These are phyloP conservation scores for Aspergillus tanneri DNA, from an alignment of 2,329 filamentous ascomycete species.

Conservation along the genomic window DNA sequence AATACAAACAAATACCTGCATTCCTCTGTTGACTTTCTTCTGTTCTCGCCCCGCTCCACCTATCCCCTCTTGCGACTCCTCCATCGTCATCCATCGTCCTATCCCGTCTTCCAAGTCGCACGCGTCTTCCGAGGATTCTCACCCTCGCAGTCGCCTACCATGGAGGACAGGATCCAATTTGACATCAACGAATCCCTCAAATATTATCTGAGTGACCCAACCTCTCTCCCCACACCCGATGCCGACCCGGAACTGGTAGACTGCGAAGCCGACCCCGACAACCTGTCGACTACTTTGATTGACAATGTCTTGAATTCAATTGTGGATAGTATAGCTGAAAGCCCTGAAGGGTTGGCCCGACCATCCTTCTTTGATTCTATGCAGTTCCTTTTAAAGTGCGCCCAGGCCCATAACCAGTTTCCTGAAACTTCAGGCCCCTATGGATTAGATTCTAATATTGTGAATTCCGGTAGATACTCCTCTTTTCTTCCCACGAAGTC, in stretches of 20 bases:
- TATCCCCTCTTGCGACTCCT: constrained; percentile 5
- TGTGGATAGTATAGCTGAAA: constrained; percentile 87
- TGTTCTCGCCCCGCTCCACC: constrained; percentile 8
- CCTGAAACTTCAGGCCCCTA: constrained; percentile 32
- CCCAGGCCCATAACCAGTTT: constrained; percentile 52
- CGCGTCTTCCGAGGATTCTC: constrained; percentile 15
- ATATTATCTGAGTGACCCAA: constrained; percentile 91
- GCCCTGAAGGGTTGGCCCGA: constrained; percentile 80
- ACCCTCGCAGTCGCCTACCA: constrained; percentile 49
- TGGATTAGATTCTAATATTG: constrained; percentile 62
- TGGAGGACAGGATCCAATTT: constrained; percentile 70
- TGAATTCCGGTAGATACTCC: constrained; percentile 71
- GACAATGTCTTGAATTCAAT: constrained; percentile 88
- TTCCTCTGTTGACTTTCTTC: constrained; percentile 5
- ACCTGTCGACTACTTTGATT: constrained; percentile 73
- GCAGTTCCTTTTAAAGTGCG: constrained; percentile 95
- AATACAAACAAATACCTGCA: constrained; percentile 29
- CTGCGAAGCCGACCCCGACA: constrained; percentile 88
- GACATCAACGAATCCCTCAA: constrained; percentile 97
- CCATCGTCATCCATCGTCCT: neutral
- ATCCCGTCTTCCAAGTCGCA: neutral
- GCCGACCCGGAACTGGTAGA: constrained; percentile 80
- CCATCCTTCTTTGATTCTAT: constrained; percentile 83
- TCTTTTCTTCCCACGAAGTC: constrained; percentile 75
- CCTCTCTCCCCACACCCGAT: constrained; percentile 78